Evolutionary conservation across 2,329 filamentous ascomycete species (phyloP), one percentile per base, ranked within the genome.

Genomic region (Aspergillus amoenus): DNA sequence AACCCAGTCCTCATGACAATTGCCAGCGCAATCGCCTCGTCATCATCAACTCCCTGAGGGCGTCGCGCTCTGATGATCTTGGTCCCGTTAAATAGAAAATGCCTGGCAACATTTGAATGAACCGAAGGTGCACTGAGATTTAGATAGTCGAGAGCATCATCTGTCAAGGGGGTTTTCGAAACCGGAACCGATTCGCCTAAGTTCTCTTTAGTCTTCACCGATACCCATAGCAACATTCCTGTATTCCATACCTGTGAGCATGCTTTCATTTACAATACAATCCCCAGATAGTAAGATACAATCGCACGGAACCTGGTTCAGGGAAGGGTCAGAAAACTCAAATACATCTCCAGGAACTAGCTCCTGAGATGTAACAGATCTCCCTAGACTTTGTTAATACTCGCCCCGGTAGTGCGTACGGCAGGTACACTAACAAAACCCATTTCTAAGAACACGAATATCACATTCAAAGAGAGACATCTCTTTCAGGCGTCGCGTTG

Each of bases 201-300:
- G 42, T 15, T 49, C 27, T 3, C 39, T 52, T 73, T 58, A 72
- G 68, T 37, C 24, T n/a, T 39, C 41, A 5, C 12, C 32, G 18
- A 8, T 12, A 11, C 15, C 24, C 9, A 27, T 17, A 15, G 40
- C 8, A 9, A 9, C 41, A 27, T n/a, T 12, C 41, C 32, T 47
- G 17, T 37, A 41, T 42, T 21, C 61, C 69, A 62, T 69, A 82
- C 80, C 86, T 40, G 94, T 99, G 37, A 99, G 84, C 94, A 99
- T 99, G 76, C 94, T 97, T 76, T 99, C 94, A 68, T 99, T 99
- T 63, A 99, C 93, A 61, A 99, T 97, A 68, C 93, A 97, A 75
- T 99, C 95, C 41, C 94, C 95, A 52, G 90, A 91, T 0, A 99
- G 82, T 5, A 99, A 78, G 34, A 99, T 79, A 72, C 93, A 96